Base-by-base conservation (phyloP, 768 basidiomycete species). In the Cyclocybe cylindracea region DNA sequence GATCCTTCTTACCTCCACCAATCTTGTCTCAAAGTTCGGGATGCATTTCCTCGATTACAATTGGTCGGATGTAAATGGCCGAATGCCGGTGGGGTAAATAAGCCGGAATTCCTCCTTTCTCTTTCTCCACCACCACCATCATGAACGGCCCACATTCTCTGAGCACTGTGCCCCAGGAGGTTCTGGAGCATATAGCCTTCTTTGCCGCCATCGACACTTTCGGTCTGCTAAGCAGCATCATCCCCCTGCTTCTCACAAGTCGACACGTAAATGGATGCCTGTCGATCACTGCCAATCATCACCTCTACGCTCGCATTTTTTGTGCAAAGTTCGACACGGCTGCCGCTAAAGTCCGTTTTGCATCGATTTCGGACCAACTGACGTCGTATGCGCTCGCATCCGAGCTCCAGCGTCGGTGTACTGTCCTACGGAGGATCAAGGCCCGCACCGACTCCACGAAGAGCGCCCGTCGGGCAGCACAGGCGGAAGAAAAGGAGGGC, bases 111-210 rank as follows among this genome's bases (percentile, higher is more conserved):
- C 24, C 24, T 24, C 24, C 24, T 24, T 24, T 24, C 24, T 24
- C 24, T 24, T 5, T 24, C 24, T 24, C 24, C 24, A 24, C 46
- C 53, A 53, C 53, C 39, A 48, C 56, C 51, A 50, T 52, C 60
- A 69, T 70, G 66, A 56, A 62, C 49, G 60, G 58, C 31, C 46
- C 55, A 39, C 35, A 61, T 16, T 68, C 65, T 8, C 66, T 90
- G 49, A 70, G 74, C 48, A 68, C 70, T 5, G 69, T 94, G 39
- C 91, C 91, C 10, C 80, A 80, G 53, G 92, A 94, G 68, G 77
- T 94, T 36, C 76, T 94, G 40, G 87, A 93, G 63, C 83, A 84
- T 45, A 85, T 95, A 59, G 89, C 89, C 1, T 85, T 79, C 63
- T 84, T 83, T 58, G 69, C 82, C 37, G 83, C 78, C 7, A 82